Evolutionary conservation across 2,329 filamentous ascomycete genomes (phyloP).

Genomic region (Exutisphaerella laricina): DNA sequence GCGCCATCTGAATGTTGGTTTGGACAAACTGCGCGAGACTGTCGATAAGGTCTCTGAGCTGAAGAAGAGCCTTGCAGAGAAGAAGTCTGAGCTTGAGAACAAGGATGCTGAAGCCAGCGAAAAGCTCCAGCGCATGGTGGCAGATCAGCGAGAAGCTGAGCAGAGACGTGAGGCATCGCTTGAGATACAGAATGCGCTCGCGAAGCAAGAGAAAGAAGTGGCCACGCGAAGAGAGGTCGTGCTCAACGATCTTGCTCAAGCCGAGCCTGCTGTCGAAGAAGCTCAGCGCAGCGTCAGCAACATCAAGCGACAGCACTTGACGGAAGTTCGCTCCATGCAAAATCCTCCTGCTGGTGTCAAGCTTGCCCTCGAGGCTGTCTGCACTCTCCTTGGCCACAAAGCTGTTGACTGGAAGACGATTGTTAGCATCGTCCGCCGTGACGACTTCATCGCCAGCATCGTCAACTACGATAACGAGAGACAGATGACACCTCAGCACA

Average conservation of each 20-base stretch:
- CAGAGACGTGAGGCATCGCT: constrained; percentile 81
- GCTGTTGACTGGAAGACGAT: constrained; percentile 88
- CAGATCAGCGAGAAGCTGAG: constrained; percentile 90
- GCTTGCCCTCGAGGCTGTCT: constrained; percentile 91
- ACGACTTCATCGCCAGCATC: constrained; percentile 97
- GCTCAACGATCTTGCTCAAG: constrained; percentile 76
- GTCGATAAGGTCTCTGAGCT: constrained; percentile 96
- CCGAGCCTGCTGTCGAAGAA: constrained; percentile 87
- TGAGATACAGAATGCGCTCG: constrained; percentile 79
- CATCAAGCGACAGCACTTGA: constrained; percentile 95
- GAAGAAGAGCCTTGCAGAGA: constrained; percentile 82
- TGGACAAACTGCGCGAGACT: constrained; percentile 94
- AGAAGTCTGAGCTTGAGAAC: constrained; percentile 85
- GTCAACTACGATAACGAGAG: constrained; percentile 94
- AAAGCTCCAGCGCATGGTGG: constrained; percentile 95
- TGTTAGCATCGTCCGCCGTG: constrained; percentile 77
- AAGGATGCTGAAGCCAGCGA: constrained; percentile 96
- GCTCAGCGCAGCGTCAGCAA: constrained; percentile 96
- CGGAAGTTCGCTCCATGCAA: constrained; percentile 94
- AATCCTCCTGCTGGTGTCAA: constrained; percentile 87
- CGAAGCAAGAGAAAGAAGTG: constrained; percentile 85
- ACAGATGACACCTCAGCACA: constrained; percentile 80
- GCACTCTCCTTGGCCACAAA: constrained; percentile 86
- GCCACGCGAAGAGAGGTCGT: constrained; percentile 78
- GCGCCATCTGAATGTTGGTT: constrained; percentile 92